phyloP scores from a whole-genome alignment of 2,329 filamentous ascomycete species.

The Fusarium sp. region DNA sequence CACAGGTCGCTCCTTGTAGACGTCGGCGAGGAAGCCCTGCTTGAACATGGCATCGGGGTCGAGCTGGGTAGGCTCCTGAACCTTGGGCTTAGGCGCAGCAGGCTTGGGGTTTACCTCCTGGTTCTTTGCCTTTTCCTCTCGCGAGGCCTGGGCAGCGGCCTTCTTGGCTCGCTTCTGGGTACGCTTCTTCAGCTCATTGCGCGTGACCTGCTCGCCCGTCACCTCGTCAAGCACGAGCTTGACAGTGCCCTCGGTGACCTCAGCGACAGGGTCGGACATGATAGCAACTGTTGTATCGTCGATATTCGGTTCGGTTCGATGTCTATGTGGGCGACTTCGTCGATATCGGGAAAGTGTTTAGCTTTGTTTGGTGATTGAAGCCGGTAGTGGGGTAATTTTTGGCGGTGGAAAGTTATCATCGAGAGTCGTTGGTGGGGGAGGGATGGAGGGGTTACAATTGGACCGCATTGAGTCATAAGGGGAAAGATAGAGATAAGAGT shows the following conservation, averaged over 20 bases:
- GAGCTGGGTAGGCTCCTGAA: conserved; percentile 56
- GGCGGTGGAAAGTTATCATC: conserved; percentile 38
- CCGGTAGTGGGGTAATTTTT: conserved; percentile 47
- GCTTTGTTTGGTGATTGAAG: conserved; percentile 36
- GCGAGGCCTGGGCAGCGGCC: conserved; percentile 64
- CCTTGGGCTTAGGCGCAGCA: conserved; percentile 59
- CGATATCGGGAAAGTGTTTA: not conserved
- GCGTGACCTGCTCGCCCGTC: conserved; percentile 75
- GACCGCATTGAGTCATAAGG: conserved; percentile 34
- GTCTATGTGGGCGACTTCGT: conserved; percentile 5
- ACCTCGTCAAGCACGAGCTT: conserved; percentile 73
- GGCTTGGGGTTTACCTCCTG: conserved; percentile 48
- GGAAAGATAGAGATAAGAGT: conserved; percentile 20
- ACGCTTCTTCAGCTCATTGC: conserved; percentile 72
- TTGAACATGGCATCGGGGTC: conserved; percentile 81
- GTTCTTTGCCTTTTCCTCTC: conserved; percentile 50
- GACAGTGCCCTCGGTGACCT: conserved; percentile 50
- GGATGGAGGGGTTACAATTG: conserved; percentile 36
- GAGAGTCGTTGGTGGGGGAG: conserved; percentile 44
- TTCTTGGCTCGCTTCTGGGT: conserved; percentile 69
- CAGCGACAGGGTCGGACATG: conserved; percentile 46
- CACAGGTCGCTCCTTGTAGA: conserved; percentile 75
- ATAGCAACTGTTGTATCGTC: conserved; percentile 8
- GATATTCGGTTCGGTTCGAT: conserved; percentile 2
- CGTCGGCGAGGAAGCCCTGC: conserved; percentile 78